Evolutionary conservation across 108 stramenopile genomes (phyloP), one percentile per base, ranked within the genome.

Genomic region (Mayamaea pseudoterrestris): DNA sequence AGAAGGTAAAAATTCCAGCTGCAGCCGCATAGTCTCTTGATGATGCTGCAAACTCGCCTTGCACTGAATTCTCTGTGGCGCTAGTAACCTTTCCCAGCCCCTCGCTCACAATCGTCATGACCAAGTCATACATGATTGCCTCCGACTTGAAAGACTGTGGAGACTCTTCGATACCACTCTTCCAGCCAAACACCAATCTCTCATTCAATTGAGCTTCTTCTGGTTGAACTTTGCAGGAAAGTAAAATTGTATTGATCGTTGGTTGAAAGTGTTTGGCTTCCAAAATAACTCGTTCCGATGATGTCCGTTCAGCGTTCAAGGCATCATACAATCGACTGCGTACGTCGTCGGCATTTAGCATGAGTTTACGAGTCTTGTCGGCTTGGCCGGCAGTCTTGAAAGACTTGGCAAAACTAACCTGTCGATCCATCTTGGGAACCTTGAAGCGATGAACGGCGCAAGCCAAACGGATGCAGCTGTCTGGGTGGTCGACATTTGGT

Each of bases 111-210:
- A 88, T 65, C 35, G 74, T 66, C 60, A 93, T 78, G 7, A 66
- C 69, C 18, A 93, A 36, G 53, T 93, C 91, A 50, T 73, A 89
- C 92, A 93, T 89, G 32, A 93, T 66, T 0, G 92, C 92, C 53
- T 93, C 86, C 13, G 79, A 76, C 23, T 66, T 67, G 56, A 75
- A 86, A 25, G 50, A 64, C 14, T 52, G 39, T 8, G 50, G 32
- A 14, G 53, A 26, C 36, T 50, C 61, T 68, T 91, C 90, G 17
- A 91, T 58, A 28, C 90, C 90, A 11, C 83, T 81, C 23, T 27
- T 51, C 90, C 90, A 91, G 55, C 27, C 41, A 41, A 50, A 60
- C 17, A 65, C 17, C 14, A 64, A 40, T 43, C 43, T 65, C 63
- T 74, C 60, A 62, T 92, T 83, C 44, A 92, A 56, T 21, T 71